A percentile compares a stretch with the other conserved stretches of the same genome.
Evolutionary conservation across 2,329 filamentous ascomycete species (phyloP).

Genomic region (Aureobasidium musti): DNA sequence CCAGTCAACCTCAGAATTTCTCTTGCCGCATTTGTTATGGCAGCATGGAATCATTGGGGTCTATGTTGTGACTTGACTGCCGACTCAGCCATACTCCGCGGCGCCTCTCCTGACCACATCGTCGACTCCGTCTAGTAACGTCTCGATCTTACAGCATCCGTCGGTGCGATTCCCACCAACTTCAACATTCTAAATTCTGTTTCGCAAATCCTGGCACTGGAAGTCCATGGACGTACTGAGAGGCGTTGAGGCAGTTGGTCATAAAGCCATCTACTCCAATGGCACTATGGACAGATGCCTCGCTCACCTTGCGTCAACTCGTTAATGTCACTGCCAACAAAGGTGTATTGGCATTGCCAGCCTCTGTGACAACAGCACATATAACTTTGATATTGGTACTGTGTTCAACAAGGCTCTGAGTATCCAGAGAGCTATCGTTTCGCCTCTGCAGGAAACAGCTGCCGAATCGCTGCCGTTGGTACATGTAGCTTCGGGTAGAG

Average conservation of each 20-base stretch:
- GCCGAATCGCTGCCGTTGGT: neutral
- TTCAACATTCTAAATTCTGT: constrained; percentile 32
- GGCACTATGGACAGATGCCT: neutral
- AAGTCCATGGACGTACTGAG: constrained; percentile 31
- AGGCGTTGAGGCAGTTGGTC: neutral
- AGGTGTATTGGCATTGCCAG: too few relatives aligned
- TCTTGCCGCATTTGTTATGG: too few relatives aligned
- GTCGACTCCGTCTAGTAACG: constrained; percentile 32
- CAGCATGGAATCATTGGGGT: too few relatives aligned
- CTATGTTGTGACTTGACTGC: constrained; percentile 1
- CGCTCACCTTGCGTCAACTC: neutral
- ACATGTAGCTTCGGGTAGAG: neutral
- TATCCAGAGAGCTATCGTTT: too few relatives aligned
- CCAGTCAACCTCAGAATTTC: too few relatives aligned
- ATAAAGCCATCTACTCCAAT: neutral
- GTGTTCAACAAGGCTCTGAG: too few relatives aligned
- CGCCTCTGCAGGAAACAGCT: too few relatives aligned
- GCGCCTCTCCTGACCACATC: constrained; percentile 32
- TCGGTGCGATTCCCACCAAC: constrained; percentile 33
- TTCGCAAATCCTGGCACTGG: constrained; percentile 30
- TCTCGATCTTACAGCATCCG: constrained; percentile 30
- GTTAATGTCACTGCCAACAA: neutral
- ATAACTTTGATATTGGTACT: too few relatives aligned
- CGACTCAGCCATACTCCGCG: constrained; percentile 32
- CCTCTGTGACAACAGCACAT: too few relatives aligned